Conservation (phyloP, 225 moss, liverwort and hornwort species). For the Physcomitrium patens region DNA sequence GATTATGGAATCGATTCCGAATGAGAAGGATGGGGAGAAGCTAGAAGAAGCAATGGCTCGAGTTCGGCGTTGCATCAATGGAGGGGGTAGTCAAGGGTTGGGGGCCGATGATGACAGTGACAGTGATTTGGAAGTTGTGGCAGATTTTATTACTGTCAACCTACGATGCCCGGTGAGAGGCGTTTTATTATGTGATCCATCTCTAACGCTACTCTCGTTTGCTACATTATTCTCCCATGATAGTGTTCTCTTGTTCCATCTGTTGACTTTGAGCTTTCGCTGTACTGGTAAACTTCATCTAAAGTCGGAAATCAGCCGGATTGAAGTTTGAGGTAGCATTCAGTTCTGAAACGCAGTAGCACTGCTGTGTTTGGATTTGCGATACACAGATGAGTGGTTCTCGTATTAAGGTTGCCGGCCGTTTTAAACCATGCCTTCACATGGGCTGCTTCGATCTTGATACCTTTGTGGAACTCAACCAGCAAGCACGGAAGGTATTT, state of each 20-base stretch:
- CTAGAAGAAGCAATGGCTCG: slow-evolving; percentile 73
- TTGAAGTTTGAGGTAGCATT: not conserved
- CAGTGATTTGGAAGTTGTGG: slow-evolving; percentile 74
- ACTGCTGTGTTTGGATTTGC: slow-evolving; percentile 8
- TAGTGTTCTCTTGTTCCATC: not conserved
- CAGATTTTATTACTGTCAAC: slow-evolving; percentile 67
- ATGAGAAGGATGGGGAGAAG: slow-evolving; percentile 57
- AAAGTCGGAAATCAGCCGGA: not conserved
- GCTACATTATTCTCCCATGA: not conserved
- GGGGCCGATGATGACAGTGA: slow-evolving; percentile 70
- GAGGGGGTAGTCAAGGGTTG: slow-evolving; percentile 48
- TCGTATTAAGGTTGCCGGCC: slow-evolving; percentile 82
- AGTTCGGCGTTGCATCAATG: slow-evolving; percentile 69
- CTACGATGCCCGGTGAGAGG: slow-evolving; percentile 70
- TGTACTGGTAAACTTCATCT: not conserved
- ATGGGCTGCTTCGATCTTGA: slow-evolving; percentile 93
- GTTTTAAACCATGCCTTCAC: slow-evolving; percentile 87
- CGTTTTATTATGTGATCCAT: not conserved
- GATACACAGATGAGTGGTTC: slow-evolving; percentile 81
- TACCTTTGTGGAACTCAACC: slow-evolving; percentile 84
- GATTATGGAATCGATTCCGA: slow-evolving; percentile 68
- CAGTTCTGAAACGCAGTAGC: not conserved
- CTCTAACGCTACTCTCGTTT: not conserved
- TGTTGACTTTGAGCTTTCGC: not conserved
- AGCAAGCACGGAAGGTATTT: slow-evolving; percentile 83